Conservation (phyloP, 2,329 filamentous ascomycete genomes). For the Apiospora arundinis region DNA sequence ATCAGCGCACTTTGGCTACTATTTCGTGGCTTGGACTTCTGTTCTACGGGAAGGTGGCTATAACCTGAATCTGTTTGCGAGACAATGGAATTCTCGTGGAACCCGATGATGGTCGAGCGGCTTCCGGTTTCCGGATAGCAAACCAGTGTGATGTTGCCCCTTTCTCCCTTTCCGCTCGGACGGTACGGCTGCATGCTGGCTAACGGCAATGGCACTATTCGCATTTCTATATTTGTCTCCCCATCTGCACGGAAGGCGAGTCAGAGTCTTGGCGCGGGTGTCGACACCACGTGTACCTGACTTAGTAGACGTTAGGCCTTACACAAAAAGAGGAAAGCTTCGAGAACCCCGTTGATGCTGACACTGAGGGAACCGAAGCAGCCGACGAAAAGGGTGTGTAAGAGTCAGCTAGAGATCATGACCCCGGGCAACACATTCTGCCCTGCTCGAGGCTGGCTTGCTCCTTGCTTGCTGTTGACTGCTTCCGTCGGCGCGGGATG, state of each 20-base stretch:
- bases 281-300: background rate
- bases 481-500: background rate
- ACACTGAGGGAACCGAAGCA: background rate
- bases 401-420: background rate
- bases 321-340: background rate
- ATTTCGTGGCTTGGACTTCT: background rate
- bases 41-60: background rate
- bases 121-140: background rate
- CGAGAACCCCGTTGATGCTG: background rate
- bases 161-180: background rate
- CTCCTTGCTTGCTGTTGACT: background rate
- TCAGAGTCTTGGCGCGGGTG: background rate
- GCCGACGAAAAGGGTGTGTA: background rate
- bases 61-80: background rate
- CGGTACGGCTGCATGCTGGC: background rate
- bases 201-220: background rate
- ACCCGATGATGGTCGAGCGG: background rate
- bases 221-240: background rate
- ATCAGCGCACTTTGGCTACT: background rate
- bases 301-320: background rate
- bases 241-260: background rate
- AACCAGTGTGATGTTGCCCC: background rate
- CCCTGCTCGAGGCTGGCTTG: too few species aligned
- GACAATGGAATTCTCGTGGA: background rate
- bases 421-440: background rate